Percentiles rank a stretch among this genome's conserved stretches.
Evolutionary conservation across 2,329 filamentous ascomycete species (phyloP).

Genomic region (Apiospora phragmitis): DNA sequence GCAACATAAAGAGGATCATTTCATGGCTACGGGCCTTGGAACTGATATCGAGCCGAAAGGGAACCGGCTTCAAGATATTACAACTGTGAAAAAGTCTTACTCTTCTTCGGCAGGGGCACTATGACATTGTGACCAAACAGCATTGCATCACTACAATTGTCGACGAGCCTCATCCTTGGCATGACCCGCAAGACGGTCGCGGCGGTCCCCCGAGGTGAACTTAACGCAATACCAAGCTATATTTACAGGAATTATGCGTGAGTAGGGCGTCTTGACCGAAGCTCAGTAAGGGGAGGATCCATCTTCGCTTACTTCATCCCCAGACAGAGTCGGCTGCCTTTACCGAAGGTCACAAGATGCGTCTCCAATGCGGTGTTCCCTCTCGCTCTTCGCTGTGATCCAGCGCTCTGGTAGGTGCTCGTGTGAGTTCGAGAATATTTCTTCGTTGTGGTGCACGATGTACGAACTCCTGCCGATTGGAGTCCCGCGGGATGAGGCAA

Average conservation of each 20-base stretch:
- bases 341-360: conserved; percentile 42
- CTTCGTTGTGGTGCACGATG: conserved; percentile 40
- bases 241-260: neutral
- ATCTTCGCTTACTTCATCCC: conserved; percentile 30
- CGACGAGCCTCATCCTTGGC: conserved; percentile 24
- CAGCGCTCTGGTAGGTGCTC: conserved; percentile 42
- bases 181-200: conserved; percentile 24
- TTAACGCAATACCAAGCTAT: conserved; percentile 21
- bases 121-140: conserved; percentile 28
- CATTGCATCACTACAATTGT: conserved; percentile 24
- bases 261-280: too few relatives aligned
- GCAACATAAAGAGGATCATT: too few relatives aligned
- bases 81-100: neutral
- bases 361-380: conserved; percentile 33
- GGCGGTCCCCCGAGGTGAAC: conserved; percentile 23
- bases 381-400: conserved; percentile 27
- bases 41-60: too few relatives aligned
- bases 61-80: too few relatives aligned
- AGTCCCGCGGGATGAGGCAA: conserved; percentile 24
- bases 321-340: conserved; percentile 42
- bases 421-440: conserved; percentile 37
- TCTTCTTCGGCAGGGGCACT: conserved; percentile 17
- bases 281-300: conserved; percentile 27
- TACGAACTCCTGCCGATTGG: conserved; percentile 39
- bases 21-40: too few relatives aligned